Base-by-base conservation (phyloP, 345 rosid species). In the Rhizophora mangle region DNA sequence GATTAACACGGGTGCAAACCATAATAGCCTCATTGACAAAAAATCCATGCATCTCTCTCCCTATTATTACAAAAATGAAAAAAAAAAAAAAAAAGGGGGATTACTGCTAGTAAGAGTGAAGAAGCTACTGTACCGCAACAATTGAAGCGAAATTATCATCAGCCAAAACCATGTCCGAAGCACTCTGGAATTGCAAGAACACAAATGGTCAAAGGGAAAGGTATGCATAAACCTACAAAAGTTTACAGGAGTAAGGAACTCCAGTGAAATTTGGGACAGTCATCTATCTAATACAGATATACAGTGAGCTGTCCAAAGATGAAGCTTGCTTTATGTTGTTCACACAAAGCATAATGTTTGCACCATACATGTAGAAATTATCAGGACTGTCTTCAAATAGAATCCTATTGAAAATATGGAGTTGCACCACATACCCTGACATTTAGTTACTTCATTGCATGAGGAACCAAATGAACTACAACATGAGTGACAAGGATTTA, bases 151-250 rank as follows among this genome's bases (percentile, higher is more conserved):
- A 95, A 79, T 95, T 95, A 76, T 95, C 99, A 73, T 95, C 99
- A n/a, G 96, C 99, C 88, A 95, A 83, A 82, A 95, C 98, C 99
- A 95, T 95, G 85, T 95, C 99, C 59, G 99, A 88, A 80, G 99
- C 98, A 76, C 92, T 95, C 99, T 95, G 94, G 61, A 82, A 69
- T 68, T 66, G 63, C 67, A 79, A 74, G 76, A 18, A 64, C 24
- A 63, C 34, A 63, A 51, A 53, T 59, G 21, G 65, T 67, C 52
- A 60, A 53, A 6, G 11, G 52, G 57, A 68, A 27, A 58, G 43
- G 4, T 24, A 24, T 6, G 19, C 31, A 56, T 8, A 24, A 56
- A 43, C 18, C 18, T 24, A 24, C 3, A 19, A 56, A 24, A 56
- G 19, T 56, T 43, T 43, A 4, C 49, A 43, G 49, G 21, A 54